A percentile compares a stretch with the other conserved stretches of the same genome.
phyloP scores from a whole-genome alignment of 225 moss, liverwort and hornwort species.

The Sphagnum contortum region DNA sequence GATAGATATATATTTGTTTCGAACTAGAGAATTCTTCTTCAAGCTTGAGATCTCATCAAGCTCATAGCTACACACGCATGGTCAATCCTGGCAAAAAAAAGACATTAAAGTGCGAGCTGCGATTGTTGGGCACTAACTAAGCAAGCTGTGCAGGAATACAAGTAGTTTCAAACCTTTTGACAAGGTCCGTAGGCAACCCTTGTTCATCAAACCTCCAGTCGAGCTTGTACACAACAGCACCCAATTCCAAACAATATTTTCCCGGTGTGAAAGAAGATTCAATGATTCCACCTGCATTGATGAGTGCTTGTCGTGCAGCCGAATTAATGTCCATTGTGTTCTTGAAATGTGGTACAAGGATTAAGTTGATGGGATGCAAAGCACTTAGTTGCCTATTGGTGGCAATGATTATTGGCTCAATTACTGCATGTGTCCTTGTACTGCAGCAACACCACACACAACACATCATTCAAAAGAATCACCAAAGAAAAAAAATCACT shows the following conservation, averaged over 20 bases:
- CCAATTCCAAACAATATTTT: constrained; percentile 33
- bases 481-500: too few species aligned
- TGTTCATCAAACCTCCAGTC: constrained; percentile 47
- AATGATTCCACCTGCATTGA: constrained; percentile 37
- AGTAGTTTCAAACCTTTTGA: constrained; percentile 23
- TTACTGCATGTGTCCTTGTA: constrained; percentile 30
- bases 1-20: too few species aligned
- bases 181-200: constrained; percentile 36
- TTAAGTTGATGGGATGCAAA: constrained; percentile 45
- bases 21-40: too few species aligned
- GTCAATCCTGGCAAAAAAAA: too few species aligned
- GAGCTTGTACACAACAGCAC: constrained; percentile 12
- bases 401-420: constrained; percentile 41
- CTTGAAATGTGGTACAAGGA: constrained; percentile 29
- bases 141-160: too few species aligned
- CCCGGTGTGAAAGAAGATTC: constrained; percentile 39
- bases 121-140: too few species aligned
- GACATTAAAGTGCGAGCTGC: too few species aligned
- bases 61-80: too few species aligned
- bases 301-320: constrained; percentile 29
- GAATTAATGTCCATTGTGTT: constrained; percentile 48
- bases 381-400: constrained; percentile 38
- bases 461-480: too few species aligned
- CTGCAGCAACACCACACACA: constrained; percentile 4
- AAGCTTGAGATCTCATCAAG: too few species aligned